Percentiles rank a stretch among this genome's conserved stretches.
Conservation (phyloP, 805 yeast species). For the Saturnispora kantuleensis region DNA sequence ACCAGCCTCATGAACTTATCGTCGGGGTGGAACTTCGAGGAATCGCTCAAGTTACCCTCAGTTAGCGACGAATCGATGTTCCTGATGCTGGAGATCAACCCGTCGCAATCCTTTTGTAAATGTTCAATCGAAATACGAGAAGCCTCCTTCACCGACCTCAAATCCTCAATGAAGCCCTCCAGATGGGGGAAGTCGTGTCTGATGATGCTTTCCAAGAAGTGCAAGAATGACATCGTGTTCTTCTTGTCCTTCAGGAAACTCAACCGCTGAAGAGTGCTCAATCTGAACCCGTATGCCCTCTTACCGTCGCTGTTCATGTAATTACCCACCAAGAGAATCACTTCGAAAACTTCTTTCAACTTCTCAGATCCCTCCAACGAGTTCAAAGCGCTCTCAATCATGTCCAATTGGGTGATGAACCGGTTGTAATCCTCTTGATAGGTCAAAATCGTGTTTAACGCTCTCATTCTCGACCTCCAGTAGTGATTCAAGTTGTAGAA, state of each 20-base stretch:
- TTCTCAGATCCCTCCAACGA: conserved; percentile 56
- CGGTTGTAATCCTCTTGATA: conserved; percentile 75
- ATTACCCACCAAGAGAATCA: conserved; percentile 87
- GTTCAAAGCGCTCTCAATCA: conserved; percentile 65
- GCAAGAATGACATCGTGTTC: conserved; percentile 80
- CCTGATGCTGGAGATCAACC: conserved; percentile 47
- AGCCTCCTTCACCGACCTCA: conserved; percentile 46
- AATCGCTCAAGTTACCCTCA: conserved; percentile 78
- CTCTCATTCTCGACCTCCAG: conserved; percentile 89
- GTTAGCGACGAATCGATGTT: conserved; percentile 68
- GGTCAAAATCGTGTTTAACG: conserved; percentile 56
- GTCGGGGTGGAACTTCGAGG: conserved; percentile 68
- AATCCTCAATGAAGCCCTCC: conserved; percentile 65
- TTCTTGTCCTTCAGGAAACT: conserved; percentile 85
- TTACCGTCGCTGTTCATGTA: conserved; percentile 91
- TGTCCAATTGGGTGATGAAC: conserved; percentile 52
- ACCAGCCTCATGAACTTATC: conserved; percentile 61
- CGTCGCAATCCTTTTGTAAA: conserved; percentile 59
- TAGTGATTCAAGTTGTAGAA: conserved; percentile 77
- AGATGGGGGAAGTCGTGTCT: conserved; percentile 75
- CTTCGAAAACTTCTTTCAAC: conserved; percentile 64
- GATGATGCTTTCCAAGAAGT: conserved; percentile 85
- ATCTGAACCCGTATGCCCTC: conserved; percentile 87
- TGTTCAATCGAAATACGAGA: conserved; percentile 78
- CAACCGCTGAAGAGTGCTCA: conserved; percentile 81